phyloP scores from a whole-genome alignment of 78 protist species.

The Protostelium mycophagum region DNA sequence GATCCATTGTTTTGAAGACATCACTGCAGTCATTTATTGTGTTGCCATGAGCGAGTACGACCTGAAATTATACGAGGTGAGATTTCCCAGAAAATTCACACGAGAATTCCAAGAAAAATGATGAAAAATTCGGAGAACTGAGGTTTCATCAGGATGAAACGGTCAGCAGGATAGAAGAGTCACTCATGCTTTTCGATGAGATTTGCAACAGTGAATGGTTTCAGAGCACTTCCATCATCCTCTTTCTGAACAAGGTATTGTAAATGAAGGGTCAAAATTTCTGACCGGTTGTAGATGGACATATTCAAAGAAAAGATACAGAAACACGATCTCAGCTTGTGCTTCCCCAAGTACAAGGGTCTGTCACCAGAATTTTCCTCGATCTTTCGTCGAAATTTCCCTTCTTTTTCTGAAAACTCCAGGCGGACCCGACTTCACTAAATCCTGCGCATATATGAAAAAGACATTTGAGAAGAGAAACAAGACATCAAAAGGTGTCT shows the following conservation, averaged over 20 bases:
- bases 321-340: conserved; percentile 53
- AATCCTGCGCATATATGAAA: conserved; percentile 53
- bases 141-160: conserved; percentile 66
- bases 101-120: neutral
- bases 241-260: conserved; percentile 62
- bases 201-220: conserved; percentile 75
- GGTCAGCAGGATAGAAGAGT: conserved; percentile 66
- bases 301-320: conserved; percentile 72
- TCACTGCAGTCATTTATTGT: conserved; percentile 79
- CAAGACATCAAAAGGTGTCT: conserved; percentile 40
- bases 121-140: conserved; percentile 20
- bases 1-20: conserved; percentile 85
- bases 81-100: neutral
- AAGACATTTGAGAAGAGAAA: conserved; percentile 54
- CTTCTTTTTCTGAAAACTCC: neutral
- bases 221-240: conserved; percentile 61
- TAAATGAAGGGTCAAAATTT: neutral
- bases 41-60: conserved; percentile 68
- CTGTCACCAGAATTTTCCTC: neutral
- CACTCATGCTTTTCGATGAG: conserved; percentile 64
- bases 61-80: conserved; percentile 56
- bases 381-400: neutral
- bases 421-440: conserved; percentile 65
- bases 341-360: conserved; percentile 77
- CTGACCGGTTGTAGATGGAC: conserved; percentile 18